Percentiles rank a stretch among this genome's conserved stretches.
These are phyloP conservation scores for Ilyonectria destructans DNA, from an alignment of 2,329 filamentous ascomycete species.

Conservation along the genomic window DNA sequence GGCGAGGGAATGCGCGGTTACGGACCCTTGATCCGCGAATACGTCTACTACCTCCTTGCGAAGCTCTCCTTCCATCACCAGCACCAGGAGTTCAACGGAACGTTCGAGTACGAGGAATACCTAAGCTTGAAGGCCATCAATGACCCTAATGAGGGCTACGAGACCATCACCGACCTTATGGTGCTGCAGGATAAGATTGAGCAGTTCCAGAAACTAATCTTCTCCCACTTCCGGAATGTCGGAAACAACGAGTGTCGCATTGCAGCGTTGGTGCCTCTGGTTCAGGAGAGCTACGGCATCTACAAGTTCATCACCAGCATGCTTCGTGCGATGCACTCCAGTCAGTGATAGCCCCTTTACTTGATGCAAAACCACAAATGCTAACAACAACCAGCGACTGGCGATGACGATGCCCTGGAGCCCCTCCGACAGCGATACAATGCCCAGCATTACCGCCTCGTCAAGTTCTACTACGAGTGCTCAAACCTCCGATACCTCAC, in stretches of 20 bases:
- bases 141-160: conserved; percentile 97
- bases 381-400: conserved; percentile 74
- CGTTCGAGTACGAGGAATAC: conserved; percentile 99
- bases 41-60: conserved; percentile 94
- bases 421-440: conserved; percentile 92
- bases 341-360: conserved; percentile 65
- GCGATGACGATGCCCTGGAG: conserved; percentile 92
- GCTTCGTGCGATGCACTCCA: conserved; percentile 97
- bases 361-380: neutral
- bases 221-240: conserved; percentile 93
- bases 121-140: conserved; percentile 98
- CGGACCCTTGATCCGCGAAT: conserved; percentile 93
- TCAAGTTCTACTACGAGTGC: conserved; percentile 99
- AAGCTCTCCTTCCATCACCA: conserved; percentile 98
- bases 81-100: conserved; percentile 98
- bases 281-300: conserved; percentile 98
- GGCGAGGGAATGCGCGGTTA: conserved; percentile 93
- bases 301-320: conserved; percentile 99
- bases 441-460: conserved; percentile 94
- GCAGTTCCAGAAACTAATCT: conserved; percentile 98
- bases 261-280: conserved; percentile 91
- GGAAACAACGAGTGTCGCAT: conserved; percentile 98
- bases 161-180: conserved; percentile 98
- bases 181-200: conserved; percentile 98
- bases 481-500: conserved; percentile 97